Evolutionary conservation across 2,329 filamentous ascomycete genomes (phyloP).

Genomic region (Xylogone sp.): DNA sequence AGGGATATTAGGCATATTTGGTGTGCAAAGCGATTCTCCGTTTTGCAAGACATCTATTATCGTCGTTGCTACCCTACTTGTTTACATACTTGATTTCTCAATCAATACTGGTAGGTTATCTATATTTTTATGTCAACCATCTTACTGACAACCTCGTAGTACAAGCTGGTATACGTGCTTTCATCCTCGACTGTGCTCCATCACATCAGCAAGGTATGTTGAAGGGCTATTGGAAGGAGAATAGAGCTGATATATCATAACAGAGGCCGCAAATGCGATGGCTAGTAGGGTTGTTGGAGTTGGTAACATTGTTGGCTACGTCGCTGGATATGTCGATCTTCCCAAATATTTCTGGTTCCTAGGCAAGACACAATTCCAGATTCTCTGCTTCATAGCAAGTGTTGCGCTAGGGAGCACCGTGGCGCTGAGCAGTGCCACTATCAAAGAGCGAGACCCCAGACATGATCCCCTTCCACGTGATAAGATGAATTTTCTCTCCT

Average conservation of each 20-base stretch:
- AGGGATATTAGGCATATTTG: constrained; percentile 65
- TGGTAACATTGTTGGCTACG: constrained; percentile 87
- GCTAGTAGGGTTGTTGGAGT: constrained; percentile 81
- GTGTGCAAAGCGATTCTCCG: constrained; percentile 60
- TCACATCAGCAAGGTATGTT: constrained; percentile 72
- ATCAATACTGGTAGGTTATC: constrained; percentile 75
- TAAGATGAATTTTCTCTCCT: constrained; percentile 65
- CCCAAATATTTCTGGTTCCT: constrained; percentile 73
- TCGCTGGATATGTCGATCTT: constrained; percentile 81
- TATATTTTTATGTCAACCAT: neutral
- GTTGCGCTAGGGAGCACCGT: constrained; percentile 69
- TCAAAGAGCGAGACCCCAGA: constrained; percentile 78
- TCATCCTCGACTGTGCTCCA: constrained; percentile 90
- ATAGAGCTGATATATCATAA: neutral
- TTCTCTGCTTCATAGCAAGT: constrained; percentile 81
- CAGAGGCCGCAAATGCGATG: constrained; percentile 88
- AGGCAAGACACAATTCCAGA: constrained; percentile 87
- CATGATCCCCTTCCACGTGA: constrained; percentile 61
- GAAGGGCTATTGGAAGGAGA: neutral
- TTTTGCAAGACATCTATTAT: constrained; percentile 66
- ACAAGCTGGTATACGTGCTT: constrained; percentile 86
- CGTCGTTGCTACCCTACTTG: constrained; percentile 75
- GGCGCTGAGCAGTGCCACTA: constrained; percentile 61
- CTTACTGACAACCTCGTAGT: constrained; percentile 43
- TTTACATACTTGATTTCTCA: constrained; percentile 89